These are phyloP conservation scores for Wickerhamomyces ciferrii DNA, from an alignment of 805 yeast genomes.

Conservation along the genomic window DNA sequence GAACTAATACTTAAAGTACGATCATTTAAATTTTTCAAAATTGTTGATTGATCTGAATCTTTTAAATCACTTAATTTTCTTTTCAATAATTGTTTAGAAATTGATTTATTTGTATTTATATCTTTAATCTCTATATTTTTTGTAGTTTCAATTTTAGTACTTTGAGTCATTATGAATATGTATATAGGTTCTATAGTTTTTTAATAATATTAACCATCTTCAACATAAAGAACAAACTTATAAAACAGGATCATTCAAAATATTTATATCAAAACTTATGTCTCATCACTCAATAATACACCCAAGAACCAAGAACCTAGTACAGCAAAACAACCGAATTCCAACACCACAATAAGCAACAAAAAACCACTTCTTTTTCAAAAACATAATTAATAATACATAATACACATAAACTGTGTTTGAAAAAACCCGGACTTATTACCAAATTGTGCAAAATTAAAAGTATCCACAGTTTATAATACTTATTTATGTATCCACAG, in stretches of 20 bases:
- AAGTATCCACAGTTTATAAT: not conserved
- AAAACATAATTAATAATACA: no score
- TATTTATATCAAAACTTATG: no score
- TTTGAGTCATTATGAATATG: no score
- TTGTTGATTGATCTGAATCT: not conserved
- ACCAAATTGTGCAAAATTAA: not conserved
- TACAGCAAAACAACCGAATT: not conserved
- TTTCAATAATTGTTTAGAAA: constrained; percentile 3
- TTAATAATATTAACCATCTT: no score
- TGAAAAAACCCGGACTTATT: not conserved
- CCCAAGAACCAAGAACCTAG: no score
- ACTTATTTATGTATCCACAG: not conserved
- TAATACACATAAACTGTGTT: no score
- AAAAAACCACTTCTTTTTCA: not conserved
- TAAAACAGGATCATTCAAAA: no score
- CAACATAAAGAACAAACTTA: no score
- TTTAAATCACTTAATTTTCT: constrained; percentile 9
- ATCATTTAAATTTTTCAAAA: constrained; percentile 7
- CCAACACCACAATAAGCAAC: not conserved
- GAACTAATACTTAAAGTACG: constrained; percentile 18
- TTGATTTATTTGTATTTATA: not conserved
- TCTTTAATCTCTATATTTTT: not conserved
- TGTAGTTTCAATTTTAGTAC: not conserved
- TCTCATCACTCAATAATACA: no score
- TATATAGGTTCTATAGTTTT: no score